Percentiles rank a stretch among this genome's conserved stretches.
Conservation (phyloP, 2,329 filamentous ascomycete species). For the Massarina eburnea region DNA sequence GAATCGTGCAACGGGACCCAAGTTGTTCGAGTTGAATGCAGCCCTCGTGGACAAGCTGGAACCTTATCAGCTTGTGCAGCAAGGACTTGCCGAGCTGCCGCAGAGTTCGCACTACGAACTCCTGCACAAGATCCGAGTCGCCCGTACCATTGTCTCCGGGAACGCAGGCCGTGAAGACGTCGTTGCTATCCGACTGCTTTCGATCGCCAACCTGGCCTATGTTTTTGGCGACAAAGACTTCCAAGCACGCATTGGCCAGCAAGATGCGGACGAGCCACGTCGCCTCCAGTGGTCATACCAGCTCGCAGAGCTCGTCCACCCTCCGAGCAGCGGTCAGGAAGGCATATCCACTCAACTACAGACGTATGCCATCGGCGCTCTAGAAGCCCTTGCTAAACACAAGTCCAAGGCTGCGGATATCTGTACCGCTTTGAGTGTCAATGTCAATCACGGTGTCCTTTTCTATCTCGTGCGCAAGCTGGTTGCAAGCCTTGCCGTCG, state of each 20-base stretch:
- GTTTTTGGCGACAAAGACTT: conserved; percentile 84
- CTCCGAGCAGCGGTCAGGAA: conserved; percentile 68
- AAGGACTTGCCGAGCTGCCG: conserved; percentile 63
- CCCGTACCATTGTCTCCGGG: conserved; percentile 74
- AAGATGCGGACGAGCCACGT: conserved; percentile 86
- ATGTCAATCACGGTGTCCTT: conserved; percentile 92
- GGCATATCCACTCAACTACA: conserved; percentile 76
- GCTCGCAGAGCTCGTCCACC: conserved; percentile 86
- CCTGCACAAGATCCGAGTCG: conserved; percentile 77
- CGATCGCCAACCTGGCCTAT: conserved; percentile 88
- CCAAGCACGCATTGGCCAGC: conserved; percentile 78
- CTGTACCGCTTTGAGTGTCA: conserved; percentile 86
- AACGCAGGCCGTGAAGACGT: conserved; percentile 70
- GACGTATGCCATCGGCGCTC: conserved; percentile 74
- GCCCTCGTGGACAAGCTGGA: conserved; percentile 48
- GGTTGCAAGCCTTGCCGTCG: conserved; percentile 71
- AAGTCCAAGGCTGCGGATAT: conserved; percentile 78
- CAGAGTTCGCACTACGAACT: conserved; percentile 77
- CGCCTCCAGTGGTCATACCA: conserved; percentile 89
- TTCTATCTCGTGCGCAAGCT: conserved; percentile 92
- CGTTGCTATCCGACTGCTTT: conserved; percentile 78
- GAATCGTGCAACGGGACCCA: conserved; percentile 34
- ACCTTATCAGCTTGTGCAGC: conserved; percentile 46
- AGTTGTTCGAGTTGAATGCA: conserved; percentile 62
- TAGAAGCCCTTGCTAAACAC: conserved; percentile 84